Evolutionary conservation across 306 rosid species (phyloP), one percentile per base, ranked within the genome.

Genomic region (Biancaea sappan): DNA sequence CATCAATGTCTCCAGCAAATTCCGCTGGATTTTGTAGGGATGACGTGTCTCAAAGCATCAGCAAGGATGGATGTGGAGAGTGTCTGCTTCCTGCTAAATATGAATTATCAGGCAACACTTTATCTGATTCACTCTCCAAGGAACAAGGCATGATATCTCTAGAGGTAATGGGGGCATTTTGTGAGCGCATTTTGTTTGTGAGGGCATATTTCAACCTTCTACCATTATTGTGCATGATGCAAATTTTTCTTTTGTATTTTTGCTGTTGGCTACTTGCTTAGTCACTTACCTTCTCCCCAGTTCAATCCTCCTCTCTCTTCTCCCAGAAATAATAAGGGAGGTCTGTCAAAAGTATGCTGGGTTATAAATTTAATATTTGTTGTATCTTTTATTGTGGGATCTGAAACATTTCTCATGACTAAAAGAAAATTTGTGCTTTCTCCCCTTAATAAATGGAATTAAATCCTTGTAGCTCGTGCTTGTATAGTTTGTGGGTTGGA

Each of bases 131-230:
- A 29, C 82, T 82, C 68, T 74, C 62, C 48, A 67, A 72, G 70
- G 86, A 74, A 75, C 83, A 81, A 79, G 89, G 83, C 70, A 65
- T 75, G 52, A 80, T 74, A 61, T 62, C 92, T 51, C 72, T 60
- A 29, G 92, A 95, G 99, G 99, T 92, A 95, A 73, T 57, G 47
- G 41, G 50, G 48, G 8, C 4, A 14, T 34, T 19, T 19, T 19
- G n/a, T 34, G 41, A 2, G 47, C 2, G 47, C 47, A 41, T 41
- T 1, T 11, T 41, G n/a, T n/a, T 46, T 4, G 2, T 35, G 14
- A n/a, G 66, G 1, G 10, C 66, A 60, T 32, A n/a, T 32, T 60
- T 60, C 28, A 19, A 11, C 31, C 51, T 40, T 64, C 29, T 10
- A 35, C 14, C n/a, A 79, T 76, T 48, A 10, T 9, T 28, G 19